Percentiles rank a stretch among this genome's conserved stretches.
phyloP scores from a whole-genome alignment of 306 rosid genomes.

The Cucurbita maxima region DNA sequence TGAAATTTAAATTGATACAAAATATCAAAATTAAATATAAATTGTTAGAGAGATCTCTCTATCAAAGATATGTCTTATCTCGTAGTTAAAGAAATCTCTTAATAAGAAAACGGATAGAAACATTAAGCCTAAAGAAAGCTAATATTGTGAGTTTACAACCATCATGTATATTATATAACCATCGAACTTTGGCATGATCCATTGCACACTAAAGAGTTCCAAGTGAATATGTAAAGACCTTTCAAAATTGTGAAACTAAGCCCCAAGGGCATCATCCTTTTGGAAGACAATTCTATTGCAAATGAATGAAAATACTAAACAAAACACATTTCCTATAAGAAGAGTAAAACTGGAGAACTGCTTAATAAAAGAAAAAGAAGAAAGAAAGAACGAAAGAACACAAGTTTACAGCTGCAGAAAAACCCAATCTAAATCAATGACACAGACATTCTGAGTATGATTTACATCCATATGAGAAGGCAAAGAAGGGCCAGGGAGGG shows the following conservation, averaged over 20 bases:
- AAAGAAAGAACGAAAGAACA: neutral
- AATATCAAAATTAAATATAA: too few relatives aligned
- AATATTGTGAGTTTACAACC: neutral
- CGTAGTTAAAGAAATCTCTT: too few relatives aligned
- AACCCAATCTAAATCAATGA: constrained; percentile 5
- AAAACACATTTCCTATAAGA: neutral
- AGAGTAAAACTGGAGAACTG: neutral
- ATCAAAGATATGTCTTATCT: too few relatives aligned
- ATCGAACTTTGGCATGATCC: neutral
- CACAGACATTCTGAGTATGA: neutral
- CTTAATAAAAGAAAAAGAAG: neutral
- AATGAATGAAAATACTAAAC: neutral
- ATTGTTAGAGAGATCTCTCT: too few relatives aligned
- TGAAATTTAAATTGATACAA: too few relatives aligned
- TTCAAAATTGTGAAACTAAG: neutral
- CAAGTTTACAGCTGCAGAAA: neutral
- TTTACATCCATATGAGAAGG: constrained; percentile 8
- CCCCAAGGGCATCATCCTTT: neutral
- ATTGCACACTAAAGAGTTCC: neutral
- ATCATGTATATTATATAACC: neutral
- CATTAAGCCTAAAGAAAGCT: too few relatives aligned
- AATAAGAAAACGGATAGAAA: too few relatives aligned
- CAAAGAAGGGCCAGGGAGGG: neutral
- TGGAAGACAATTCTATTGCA: neutral
- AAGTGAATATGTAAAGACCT: neutral